A percentile compares a stretch with the other conserved stretches of the same genome.
These are phyloP conservation scores for Aechmea fasciata DNA, from an alignment of 176 grass and related monocot genomes.

Conservation along the genomic window DNA sequence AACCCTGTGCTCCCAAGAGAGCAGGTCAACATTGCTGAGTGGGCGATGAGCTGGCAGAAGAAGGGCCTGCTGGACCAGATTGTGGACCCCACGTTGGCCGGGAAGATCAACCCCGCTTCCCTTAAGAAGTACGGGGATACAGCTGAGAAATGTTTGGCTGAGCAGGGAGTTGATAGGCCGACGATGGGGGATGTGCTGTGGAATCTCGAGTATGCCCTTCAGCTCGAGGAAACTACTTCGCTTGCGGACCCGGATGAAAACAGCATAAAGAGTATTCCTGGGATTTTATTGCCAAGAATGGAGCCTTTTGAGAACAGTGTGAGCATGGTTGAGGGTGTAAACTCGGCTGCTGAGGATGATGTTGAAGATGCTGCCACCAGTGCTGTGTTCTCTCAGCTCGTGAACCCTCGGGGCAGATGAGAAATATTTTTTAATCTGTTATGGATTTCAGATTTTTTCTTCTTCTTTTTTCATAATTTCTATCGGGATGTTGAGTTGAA, in stretches of 20 bases:
- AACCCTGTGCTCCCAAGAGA: conserved; percentile 74
- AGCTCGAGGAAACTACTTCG: conserved; percentile 63
- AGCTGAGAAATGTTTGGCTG: conserved; percentile 71
- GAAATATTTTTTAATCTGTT: too few species aligned
- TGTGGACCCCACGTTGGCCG: conserved; percentile 42
- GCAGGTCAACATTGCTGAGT: conserved; percentile 80
- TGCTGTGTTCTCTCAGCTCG: conserved; percentile 80
- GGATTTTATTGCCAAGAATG: conserved; percentile 31
- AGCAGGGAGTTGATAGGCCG: conserved; percentile 69
- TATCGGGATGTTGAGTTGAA: not conserved
- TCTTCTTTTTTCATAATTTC: not conserved
- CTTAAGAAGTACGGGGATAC: conserved; percentile 76
- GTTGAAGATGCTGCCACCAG: conserved; percentile 29
- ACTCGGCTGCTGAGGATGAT: conserved; percentile 17
- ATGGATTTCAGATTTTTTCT: not conserved
- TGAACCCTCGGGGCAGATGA: conserved; percentile 76
- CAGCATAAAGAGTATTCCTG: conserved; percentile 66
- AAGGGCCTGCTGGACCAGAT: conserved; percentile 71
- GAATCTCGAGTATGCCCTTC: conserved; percentile 87
- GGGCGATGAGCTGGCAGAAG: conserved; percentile 84
- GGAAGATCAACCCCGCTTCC: conserved; percentile 52
- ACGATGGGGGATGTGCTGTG: conserved; percentile 89
- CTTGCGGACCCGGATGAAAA: conserved; percentile 51
- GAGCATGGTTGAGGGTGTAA: conserved; percentile 32
- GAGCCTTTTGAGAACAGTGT: conserved; percentile 28